Conservation (phyloP, 192 early-diverging fungal species). For the Mortierella antarctica region DNA sequence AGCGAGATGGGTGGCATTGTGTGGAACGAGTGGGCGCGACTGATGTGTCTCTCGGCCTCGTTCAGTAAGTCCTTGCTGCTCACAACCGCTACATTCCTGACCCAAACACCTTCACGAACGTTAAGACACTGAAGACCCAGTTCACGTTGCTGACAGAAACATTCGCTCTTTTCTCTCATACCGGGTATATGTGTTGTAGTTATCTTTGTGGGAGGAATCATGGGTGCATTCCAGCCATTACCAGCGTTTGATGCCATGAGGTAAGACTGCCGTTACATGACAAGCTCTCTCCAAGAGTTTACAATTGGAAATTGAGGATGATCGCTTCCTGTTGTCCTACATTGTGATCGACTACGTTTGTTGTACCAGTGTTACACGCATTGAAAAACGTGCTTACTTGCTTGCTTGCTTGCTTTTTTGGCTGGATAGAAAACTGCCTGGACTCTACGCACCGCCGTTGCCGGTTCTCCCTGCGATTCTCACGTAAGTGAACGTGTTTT, state of each 20-base stretch:
- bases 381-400: slow-evolving; percentile 1
- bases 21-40: slow-evolving; percentile 50
- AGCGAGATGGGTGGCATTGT: slow-evolving; percentile 39
- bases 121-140: not conserved
- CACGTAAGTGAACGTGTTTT: slow-evolving; percentile 16
- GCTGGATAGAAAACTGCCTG: slow-evolving; percentile 23
- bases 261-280: not conserved
- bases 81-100: no score
- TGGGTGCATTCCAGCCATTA: slow-evolving; percentile 35
- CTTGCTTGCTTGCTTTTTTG: not conserved
- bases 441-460: slow-evolving; percentile 22
- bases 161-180: not conserved
- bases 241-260: slow-evolving; percentile 42
- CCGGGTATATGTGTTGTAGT: slow-evolving; percentile 17
- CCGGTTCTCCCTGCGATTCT: slow-evolving; percentile 34
- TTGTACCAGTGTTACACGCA: slow-evolving; percentile 17
- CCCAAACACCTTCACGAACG: not conserved
- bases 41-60: slow-evolving; percentile 32
- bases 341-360: not conserved
- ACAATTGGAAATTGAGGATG: not conserved
- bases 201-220: slow-evolving; percentile 37
- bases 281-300: not conserved
- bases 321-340: not conserved
- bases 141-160: not conserved
- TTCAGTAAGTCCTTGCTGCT: slow-evolving; percentile 29